Conservation (phyloP, 148 eudicot species). For the Amaranthus palmeri region DNA sequence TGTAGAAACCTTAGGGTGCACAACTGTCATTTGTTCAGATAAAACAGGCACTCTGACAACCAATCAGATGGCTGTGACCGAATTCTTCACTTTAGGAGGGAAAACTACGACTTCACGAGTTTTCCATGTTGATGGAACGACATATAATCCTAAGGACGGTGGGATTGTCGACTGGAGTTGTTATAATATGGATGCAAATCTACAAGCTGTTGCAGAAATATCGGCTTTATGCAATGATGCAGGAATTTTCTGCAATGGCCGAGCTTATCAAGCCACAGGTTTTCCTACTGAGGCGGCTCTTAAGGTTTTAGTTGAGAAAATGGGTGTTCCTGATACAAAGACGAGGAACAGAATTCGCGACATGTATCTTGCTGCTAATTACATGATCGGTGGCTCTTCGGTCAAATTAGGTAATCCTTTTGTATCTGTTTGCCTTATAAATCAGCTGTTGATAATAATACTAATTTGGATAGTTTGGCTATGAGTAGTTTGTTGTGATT, state of each 20-base stretch:
- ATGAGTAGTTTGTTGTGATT: slow-evolving; percentile 56
- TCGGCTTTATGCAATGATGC: slow-evolving; percentile 89
- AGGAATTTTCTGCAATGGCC: slow-evolving; percentile 55
- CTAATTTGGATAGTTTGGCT: neutral
- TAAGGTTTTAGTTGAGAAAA: slow-evolving; percentile 86
- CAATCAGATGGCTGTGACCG: slow-evolving; percentile 83
- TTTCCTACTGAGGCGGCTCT: slow-evolving; percentile 95
- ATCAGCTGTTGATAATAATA: neutral
- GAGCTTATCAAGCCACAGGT: slow-evolving; percentile 54
- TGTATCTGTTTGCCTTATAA: neutral
- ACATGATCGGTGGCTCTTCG: slow-evolving; percentile 47
- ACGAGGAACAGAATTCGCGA: slow-evolving; percentile 56
- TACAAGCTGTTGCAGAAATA: slow-evolving; percentile 69
- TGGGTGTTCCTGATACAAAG: slow-evolving; percentile 79
- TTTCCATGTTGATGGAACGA: slow-evolving; percentile 74
- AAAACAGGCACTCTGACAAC: slow-evolving; percentile 93
- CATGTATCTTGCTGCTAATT: slow-evolving; percentile 47
- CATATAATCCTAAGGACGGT: slow-evolving; percentile 86
- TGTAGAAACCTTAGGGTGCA: slow-evolving; percentile 89
- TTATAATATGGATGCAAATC: slow-evolving; percentile 70
- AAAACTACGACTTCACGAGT: slow-evolving; percentile 38
- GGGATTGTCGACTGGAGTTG: slow-evolving; percentile 72
- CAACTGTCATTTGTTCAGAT: slow-evolving; percentile 86
- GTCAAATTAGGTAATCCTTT: slow-evolving; percentile 57
- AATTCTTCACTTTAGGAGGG: slow-evolving; percentile 66